phyloP scores from a whole-genome alignment of 768 basidiomycete genomes.

The Hemileccinum rubropunctum region DNA sequence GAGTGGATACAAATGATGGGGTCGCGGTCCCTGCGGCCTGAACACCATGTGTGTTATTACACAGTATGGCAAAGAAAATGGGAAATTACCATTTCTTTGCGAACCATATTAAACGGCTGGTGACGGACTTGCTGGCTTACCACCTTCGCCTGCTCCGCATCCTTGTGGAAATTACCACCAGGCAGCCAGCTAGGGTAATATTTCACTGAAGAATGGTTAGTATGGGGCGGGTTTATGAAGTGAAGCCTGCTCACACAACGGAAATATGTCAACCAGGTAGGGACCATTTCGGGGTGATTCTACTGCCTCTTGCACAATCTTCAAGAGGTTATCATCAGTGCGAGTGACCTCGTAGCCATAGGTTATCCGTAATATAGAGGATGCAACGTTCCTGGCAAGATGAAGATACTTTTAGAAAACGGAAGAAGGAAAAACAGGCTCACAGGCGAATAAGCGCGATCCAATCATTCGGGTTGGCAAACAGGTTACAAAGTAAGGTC shows the following conservation, averaged over 20 bases:
- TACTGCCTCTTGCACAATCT: neutral
- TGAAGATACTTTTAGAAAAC: neutral
- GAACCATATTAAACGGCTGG: conserved; percentile 6
- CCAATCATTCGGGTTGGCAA: neutral
- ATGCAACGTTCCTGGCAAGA: neutral
- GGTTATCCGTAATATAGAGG: neutral
- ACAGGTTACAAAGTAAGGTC: neutral
- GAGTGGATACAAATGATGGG: neutral
- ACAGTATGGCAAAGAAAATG: neutral
- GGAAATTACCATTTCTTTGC: conserved; percentile 6
- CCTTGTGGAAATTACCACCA: conserved; percentile 5
- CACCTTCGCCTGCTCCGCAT: neutral
- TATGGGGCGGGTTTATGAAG: no score
- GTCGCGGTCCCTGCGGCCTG: neutral
- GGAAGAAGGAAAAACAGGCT: neutral
- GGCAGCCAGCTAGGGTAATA: conserved; percentile 13
- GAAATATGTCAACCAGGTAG: conserved; percentile 7
- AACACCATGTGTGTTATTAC: neutral
- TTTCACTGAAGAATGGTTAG: neutral
- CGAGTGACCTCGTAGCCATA: conserved; percentile 4
- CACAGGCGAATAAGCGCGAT: neutral
- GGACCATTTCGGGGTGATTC: neutral
- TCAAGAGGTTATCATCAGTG: neutral
- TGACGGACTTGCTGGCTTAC: neutral
- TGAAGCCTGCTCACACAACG: neutral